Percentiles rank a stretch among this genome's conserved stretches.
Evolutionary conservation across 306 rosid species (phyloP).

Genomic region (Cyamopsis tetragonoloba): DNA sequence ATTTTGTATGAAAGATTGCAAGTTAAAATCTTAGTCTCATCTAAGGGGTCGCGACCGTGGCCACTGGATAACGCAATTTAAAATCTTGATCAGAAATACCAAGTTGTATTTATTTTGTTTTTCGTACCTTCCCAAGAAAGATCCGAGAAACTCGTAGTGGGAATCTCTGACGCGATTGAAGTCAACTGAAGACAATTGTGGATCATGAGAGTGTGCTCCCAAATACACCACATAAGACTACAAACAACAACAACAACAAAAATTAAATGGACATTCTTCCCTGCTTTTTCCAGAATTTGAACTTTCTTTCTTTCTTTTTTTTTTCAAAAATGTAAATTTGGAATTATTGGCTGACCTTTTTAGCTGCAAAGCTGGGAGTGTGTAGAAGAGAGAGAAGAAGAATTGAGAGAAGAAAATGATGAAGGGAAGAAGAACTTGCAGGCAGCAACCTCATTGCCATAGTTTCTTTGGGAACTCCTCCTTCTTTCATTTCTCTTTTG

Average conservation of each 20-base stretch:
- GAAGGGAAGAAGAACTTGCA: constrained; percentile 12
- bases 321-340: constrained; percentile 18
- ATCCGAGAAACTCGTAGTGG: constrained; percentile 69
- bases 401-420: constrained; percentile 24
- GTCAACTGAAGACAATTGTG: constrained; percentile 41
- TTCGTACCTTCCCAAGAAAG: constrained; percentile 65
- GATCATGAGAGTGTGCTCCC: constrained; percentile 72
- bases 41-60: too few relatives aligned
- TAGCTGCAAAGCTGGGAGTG: constrained; percentile 42
- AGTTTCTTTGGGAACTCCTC: not conserved
- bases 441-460: constrained; percentile 44
- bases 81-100: too few relatives aligned
- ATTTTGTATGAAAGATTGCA: too few relatives aligned
- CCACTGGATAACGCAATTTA: too few relatives aligned
- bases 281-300: not conserved
- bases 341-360: constrained; percentile 64
- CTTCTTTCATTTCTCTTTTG: not conserved
- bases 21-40: too few relatives aligned
- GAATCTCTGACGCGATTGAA: constrained; percentile 44
- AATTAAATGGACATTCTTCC: not conserved
- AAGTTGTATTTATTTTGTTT: not conserved
- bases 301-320: too few relatives aligned
- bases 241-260: not conserved
- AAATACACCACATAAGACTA: constrained; percentile 87
- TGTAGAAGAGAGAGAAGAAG: constrained; percentile 35